phyloP scores from a whole-genome alignment of 2,329 filamentous ascomycete species.

The Nannizziopsis arthrosporioides region DNA sequence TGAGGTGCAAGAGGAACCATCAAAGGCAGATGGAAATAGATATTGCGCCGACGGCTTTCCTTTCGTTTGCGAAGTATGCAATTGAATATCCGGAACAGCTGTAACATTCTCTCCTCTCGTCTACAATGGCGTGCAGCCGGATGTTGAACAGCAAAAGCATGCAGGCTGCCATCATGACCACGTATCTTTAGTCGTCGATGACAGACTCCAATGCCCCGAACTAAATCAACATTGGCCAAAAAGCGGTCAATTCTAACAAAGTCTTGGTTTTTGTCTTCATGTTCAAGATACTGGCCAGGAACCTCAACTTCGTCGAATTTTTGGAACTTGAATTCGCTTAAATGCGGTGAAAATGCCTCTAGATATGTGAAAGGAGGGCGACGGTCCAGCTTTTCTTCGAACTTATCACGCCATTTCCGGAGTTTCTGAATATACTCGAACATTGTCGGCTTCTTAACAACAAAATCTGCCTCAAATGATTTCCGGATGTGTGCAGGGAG shows the following conservation, averaged over 20 bases:
- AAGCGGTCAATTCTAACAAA: slow-evolving; percentile 97
- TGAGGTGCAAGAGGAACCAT: slow-evolving; percentile 94
- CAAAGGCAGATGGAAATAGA: slow-evolving; percentile 90
- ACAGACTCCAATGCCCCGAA: slow-evolving; percentile 80
- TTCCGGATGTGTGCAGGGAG: slow-evolving; percentile 88
- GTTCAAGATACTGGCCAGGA: slow-evolving; percentile 89
- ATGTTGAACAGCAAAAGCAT: slow-evolving; percentile 92
- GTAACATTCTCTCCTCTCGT: slow-evolving; percentile 85
- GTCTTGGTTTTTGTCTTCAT: slow-evolving; percentile 98
- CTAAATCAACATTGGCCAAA: slow-evolving; percentile 84
- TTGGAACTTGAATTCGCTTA: slow-evolving; percentile 93
- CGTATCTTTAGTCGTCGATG: slow-evolving; percentile 91
- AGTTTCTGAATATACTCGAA: slow-evolving; percentile 97
- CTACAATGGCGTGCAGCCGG: slow-evolving; percentile 85
- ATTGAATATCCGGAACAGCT: slow-evolving; percentile 96
- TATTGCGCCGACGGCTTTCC: slow-evolving; percentile 80
- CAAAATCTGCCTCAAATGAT: slow-evolving; percentile 96
- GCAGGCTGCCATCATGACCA: slow-evolving; percentile 93
- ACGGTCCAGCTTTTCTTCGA: slow-evolving; percentile 92
- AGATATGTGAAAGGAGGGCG: slow-evolving; percentile 61
- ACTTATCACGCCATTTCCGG: slow-evolving; percentile 90
- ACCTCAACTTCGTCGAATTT: slow-evolving; percentile 99
- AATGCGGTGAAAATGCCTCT: slow-evolving; percentile 75
- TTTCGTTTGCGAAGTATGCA: slow-evolving; percentile 84
- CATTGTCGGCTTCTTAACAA: slow-evolving; percentile 90